Percentiles rank a stretch among this genome's conserved stretches.
phyloP scores from a whole-genome alignment of 768 basidiomycete genomes.

The Hysterangium stoloniferum region DNA sequence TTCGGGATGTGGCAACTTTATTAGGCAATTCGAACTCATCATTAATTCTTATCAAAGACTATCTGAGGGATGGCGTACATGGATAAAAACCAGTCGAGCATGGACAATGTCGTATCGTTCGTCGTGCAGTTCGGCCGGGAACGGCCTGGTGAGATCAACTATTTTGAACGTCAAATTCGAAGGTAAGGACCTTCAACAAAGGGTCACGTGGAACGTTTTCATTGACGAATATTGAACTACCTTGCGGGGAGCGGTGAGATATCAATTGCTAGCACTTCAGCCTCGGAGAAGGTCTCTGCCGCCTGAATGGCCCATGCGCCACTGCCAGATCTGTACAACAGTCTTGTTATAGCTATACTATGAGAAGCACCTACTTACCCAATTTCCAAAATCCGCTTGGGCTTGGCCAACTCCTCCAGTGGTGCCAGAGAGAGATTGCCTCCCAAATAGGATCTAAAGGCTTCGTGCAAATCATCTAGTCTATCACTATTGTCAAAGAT shows the following conservation, averaged over 20 bases:
- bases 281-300: constrained; percentile 11
- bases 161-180: constrained; percentile 17
- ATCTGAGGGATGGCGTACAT: constrained; percentile 14
- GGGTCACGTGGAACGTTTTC: no score
- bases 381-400: constrained; percentile 19
- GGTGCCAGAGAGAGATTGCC: constrained; percentile 14
- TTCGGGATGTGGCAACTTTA: constrained; percentile 17
- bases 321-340: constrained; percentile 1
- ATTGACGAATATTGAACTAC: constrained; percentile 5
- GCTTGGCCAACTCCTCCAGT: constrained; percentile 13
- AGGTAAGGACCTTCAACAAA: constrained; percentile 19
- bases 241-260: constrained; percentile 15
- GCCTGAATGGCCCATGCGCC: constrained; percentile 20
- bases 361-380: constrained; percentile 13
- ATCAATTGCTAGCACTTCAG: constrained; percentile 17
- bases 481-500: no score
- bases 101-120: constrained; percentile 20
- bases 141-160: constrained; percentile 17
- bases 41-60: background rate
- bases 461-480: constrained; percentile 19
- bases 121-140: constrained; percentile 17
- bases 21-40: background rate
- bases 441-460: constrained; percentile 16
- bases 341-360: no score
- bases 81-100: constrained; percentile 18